Evolutionary conservation across 768 basidiomycete genomes (phyloP).

Genomic region (Lentinula sp.): DNA sequence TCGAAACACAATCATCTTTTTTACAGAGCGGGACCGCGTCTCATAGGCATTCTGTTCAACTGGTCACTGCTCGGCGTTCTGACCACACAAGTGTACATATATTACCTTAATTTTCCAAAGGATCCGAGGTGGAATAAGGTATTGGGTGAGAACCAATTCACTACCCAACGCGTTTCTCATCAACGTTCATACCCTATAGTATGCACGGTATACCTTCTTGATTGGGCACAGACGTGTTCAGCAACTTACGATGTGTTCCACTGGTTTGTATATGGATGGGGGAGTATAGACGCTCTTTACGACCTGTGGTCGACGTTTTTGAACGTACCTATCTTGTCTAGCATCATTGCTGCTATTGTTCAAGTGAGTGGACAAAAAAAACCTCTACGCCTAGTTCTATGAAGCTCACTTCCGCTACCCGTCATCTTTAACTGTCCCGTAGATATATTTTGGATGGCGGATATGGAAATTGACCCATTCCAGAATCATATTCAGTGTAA

Average conservation of each 20-base stretch:
- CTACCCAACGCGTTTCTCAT: background rate
- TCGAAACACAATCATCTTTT: background rate
- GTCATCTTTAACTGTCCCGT: background rate
- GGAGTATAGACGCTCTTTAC: constrained; percentile 7
- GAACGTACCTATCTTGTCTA: constrained; percentile 13
- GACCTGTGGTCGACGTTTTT: constrained; percentile 7
- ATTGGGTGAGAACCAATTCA: constrained; percentile 4
- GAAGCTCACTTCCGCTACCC: too few relatives aligned
- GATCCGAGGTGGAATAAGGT: constrained; percentile 10
- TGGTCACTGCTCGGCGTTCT: constrained; percentile 14
- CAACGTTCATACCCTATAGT: constrained; percentile 3
- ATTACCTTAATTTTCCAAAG: constrained; percentile 12
- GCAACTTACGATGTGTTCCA: constrained; percentile 15
- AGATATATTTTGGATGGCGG: constrained; percentile 16
- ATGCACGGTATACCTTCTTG: constrained; percentile 12
- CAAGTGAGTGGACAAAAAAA: constrained; percentile 7
- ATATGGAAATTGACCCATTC: constrained; percentile 11
- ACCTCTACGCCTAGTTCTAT: too few relatives aligned
- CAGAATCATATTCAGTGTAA: background rate
- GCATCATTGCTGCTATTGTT: constrained; percentile 12
- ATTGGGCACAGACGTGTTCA: constrained; percentile 15
- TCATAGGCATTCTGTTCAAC: constrained; percentile 14
- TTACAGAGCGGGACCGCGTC: constrained; percentile 12
- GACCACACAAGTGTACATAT: constrained; percentile 14
- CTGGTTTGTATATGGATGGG: constrained; percentile 17